Evolutionary conservation across 352 stramenopile genomes (phyloP), one percentile per base, ranked within the genome.

Genomic region (Phytophthora quininea): DNA sequence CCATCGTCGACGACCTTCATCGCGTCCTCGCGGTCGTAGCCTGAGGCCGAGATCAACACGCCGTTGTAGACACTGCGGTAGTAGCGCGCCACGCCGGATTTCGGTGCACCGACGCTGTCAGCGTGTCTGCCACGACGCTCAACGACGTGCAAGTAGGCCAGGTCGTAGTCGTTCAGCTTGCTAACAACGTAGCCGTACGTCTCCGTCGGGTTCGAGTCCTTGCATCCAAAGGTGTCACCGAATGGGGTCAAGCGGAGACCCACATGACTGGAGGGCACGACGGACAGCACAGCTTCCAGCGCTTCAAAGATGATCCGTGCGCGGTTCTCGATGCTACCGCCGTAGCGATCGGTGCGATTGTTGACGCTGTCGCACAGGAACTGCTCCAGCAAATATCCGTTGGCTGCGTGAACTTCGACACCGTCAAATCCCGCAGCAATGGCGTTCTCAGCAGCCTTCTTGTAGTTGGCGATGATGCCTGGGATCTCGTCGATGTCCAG

Each of bases 301-400:
- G 10, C 35, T 11, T 40, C 35, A 11, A 40, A 40, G 6, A 40
- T 40, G 35, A 40, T 6, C 10, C 35, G 35, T 11, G 35, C 35
- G 35, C 35, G 35, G 35, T 40, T 40, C 35, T 40, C 35, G 35
- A 40, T 40, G 35, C 35, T 40, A 11, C 35, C 35, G 35, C 35
- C 35, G 35, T 40, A 40, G 6, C 6, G 6, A 1, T 40, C 35
- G 35, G 35, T 40, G 35, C 35, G 35, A 0, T 40, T 40, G 35
- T 40, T 40, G 35, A 1, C 35, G 35, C 35, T 11, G 35, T 40
- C 35, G 35, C 35, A 40, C 1, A 40, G 1, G 35, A 40, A 40
- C 35, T 40, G 6, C 35, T 40, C 35, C 35, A 40, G 35, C 31
- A 98, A 69, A 58, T 98, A 98, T 15, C 92, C 93, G 61, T 98